Evolutionary conservation across 192 early-diverging fungal species (phyloP).

Genomic region (Linnemannia hyalina): DNA sequence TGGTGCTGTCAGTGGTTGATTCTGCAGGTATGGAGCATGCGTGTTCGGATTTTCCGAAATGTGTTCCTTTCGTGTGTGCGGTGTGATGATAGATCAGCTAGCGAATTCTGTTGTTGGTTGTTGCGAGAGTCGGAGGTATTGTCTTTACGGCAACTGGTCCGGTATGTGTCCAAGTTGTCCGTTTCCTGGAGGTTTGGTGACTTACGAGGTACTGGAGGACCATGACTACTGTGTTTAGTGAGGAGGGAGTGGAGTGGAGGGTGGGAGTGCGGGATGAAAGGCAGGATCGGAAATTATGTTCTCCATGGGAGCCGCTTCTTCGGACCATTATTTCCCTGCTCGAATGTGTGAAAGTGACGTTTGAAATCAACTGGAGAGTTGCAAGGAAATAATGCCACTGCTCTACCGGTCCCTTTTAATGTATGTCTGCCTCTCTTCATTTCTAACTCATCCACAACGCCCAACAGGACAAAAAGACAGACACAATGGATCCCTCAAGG

Average conservation of each 20-base stretch:
- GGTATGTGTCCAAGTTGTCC: not conserved
- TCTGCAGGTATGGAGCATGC: not conserved
- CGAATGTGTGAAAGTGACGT: not conserved
- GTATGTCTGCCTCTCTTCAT: not conserved
- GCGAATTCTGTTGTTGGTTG: not conserved
- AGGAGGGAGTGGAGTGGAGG: constrained; percentile 1
- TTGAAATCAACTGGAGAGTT: not conserved
- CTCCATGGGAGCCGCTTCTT: not conserved
- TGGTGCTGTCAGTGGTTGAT: not conserved
- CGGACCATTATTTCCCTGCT: constrained; percentile 1
- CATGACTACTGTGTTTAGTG: constrained; percentile 31
- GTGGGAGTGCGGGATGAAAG: not conserved
- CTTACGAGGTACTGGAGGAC: constrained; percentile 56
- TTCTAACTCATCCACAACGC: not conserved
- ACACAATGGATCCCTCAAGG: constrained; percentile 45
- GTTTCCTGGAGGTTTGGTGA: not conserved
- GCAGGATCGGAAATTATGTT: constrained; percentile 5
- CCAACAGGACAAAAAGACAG: constrained; percentile 1
- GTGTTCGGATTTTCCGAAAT: not conserved
- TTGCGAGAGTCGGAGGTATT: not conserved
- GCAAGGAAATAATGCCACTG: not conserved
- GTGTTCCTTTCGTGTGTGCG: not conserved
- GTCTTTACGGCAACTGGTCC: not conserved
- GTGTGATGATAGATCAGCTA: not conserved
- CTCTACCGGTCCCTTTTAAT: not conserved